These are phyloP conservation scores for Leccinum discolor DNA, from an alignment of 1,284 basidiomycete genomes.

Conservation along the genomic window DNA sequence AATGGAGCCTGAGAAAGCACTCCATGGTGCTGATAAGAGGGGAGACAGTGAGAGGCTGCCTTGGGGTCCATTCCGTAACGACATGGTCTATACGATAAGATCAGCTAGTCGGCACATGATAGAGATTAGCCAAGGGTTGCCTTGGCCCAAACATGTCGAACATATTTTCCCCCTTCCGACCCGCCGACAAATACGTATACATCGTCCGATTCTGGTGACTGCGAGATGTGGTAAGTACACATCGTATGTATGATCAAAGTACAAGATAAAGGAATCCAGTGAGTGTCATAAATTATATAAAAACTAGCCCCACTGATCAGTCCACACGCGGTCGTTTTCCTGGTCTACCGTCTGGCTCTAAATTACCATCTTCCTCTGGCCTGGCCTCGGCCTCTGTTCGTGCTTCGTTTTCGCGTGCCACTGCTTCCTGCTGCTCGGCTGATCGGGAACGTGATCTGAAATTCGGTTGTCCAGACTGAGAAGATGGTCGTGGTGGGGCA, in stretches of 20 bases:
- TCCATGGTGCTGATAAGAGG: no score
- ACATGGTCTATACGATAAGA: no score
- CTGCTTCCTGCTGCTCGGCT: constrained; percentile 24
- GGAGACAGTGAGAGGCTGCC: no score
- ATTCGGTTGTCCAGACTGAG: constrained; percentile 13
- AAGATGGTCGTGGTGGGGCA: constrained; percentile 13
- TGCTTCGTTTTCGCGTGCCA: constrained; percentile 18
- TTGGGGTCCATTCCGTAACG: background rate
- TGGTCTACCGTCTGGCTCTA: constrained; percentile 25
- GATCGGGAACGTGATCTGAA: constrained; percentile 30
- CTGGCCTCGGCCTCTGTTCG: constrained; percentile 22
- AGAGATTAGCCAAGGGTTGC: background rate
- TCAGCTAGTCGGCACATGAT: background rate
- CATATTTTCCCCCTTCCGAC: no score
- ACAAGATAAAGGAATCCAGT: constrained; percentile 15
- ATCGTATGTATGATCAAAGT: background rate
- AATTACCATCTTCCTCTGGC: constrained; percentile 13
- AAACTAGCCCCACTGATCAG: constrained; percentile 10
- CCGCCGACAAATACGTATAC: background rate
- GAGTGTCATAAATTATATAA: constrained; percentile 24
- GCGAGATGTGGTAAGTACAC: constrained; percentile 9
- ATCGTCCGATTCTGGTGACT: background rate
- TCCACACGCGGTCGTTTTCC: constrained; percentile 30
- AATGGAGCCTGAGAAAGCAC: background rate
- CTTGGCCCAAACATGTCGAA: no score